Percentiles rank a stretch among this genome's conserved stretches.
Conservation (phyloP, 2,329 filamentous ascomycete species). For the Corynespora cassiicola region DNA sequence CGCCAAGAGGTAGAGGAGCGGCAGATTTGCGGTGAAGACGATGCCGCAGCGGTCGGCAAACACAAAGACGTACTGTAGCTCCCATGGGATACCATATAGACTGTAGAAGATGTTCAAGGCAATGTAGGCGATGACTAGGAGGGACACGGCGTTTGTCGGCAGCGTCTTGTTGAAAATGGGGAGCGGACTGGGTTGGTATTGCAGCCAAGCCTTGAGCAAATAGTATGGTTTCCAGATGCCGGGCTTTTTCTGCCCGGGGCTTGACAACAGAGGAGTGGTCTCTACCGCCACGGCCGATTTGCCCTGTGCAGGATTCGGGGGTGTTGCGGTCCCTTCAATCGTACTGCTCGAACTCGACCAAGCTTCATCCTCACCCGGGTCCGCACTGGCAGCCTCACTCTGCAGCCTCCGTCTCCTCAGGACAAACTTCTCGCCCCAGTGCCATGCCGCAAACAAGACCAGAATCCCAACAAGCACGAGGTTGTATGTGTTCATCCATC, state of each 20-base stretch:
- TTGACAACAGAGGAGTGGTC: conserved; percentile 39
- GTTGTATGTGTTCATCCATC: conserved; percentile 50
- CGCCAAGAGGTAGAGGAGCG: conserved; percentile 66
- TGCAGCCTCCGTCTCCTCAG: conserved; percentile 20
- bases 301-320: conserved; percentile 28
- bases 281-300: conserved; percentile 31
- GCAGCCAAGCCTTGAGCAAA: conserved; percentile 44
- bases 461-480: conserved; percentile 45
- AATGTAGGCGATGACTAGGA: conserved; percentile 60
- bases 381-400: conserved; percentile 3
- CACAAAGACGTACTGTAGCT: conserved; percentile 60
- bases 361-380: conserved; percentile 19
- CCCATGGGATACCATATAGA: conserved; percentile 59
- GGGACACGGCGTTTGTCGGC: conserved; percentile 63
- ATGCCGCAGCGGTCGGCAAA: conserved; percentile 65
- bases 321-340: conserved; percentile 42
- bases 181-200: conserved; percentile 65
- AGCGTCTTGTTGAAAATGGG: conserved; percentile 64
- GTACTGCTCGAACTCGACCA: conserved; percentile 51
- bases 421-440: conserved; percentile 41
- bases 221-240: conserved; percentile 27
- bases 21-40: conserved; percentile 59
- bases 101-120: conserved; percentile 65
- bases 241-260: conserved; percentile 5
- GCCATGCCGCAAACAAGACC: conserved; percentile 42